Percentiles rank a stretch among this genome's conserved stretches.
Evolutionary conservation across 192 early-diverging fungal genomes (phyloP).

Genomic region (Obelidium mucronatum): DNA sequence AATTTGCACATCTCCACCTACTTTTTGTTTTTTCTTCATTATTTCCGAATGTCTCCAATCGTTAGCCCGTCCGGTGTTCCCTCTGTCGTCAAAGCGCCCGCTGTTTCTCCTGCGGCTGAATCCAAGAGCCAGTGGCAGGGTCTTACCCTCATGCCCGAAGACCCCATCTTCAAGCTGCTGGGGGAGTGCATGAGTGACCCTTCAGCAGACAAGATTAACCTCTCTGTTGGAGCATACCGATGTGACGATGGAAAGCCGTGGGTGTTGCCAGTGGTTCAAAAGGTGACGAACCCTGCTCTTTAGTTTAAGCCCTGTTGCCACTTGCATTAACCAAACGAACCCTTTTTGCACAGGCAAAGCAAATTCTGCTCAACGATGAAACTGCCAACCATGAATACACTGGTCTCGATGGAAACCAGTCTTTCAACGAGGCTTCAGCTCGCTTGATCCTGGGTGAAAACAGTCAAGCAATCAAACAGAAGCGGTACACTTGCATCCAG

Average conservation of each 20-base stretch:
- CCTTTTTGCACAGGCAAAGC: constrained; percentile 70
- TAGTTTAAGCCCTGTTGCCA: not conserved
- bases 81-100: too few relatives aligned
- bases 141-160: constrained; percentile 61
- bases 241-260: constrained; percentile 91
- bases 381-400: constrained; percentile 92
- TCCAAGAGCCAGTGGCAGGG: not conserved
- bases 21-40: too few relatives aligned
- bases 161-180: constrained; percentile 92
- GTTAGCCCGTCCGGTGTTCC: too few relatives aligned
- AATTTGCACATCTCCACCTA: too few relatives aligned
- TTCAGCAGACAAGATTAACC: constrained; percentile 81
- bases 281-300: constrained; percentile 58
- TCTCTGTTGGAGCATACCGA: constrained; percentile 96
- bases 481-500: constrained; percentile 74
- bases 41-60: too few relatives aligned
- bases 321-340: not conserved
- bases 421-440: constrained; percentile 81
- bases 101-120: too few relatives aligned
- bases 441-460: constrained; percentile 82
- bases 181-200: constrained; percentile 83
- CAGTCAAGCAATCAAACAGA: constrained; percentile 72
- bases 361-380: constrained; percentile 71
- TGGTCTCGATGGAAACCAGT: constrained; percentile 81
- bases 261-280: constrained; percentile 92